phyloP scores from a whole-genome alignment of 1,284 basidiomycete species.

The Trichosporon sp. region DNA sequence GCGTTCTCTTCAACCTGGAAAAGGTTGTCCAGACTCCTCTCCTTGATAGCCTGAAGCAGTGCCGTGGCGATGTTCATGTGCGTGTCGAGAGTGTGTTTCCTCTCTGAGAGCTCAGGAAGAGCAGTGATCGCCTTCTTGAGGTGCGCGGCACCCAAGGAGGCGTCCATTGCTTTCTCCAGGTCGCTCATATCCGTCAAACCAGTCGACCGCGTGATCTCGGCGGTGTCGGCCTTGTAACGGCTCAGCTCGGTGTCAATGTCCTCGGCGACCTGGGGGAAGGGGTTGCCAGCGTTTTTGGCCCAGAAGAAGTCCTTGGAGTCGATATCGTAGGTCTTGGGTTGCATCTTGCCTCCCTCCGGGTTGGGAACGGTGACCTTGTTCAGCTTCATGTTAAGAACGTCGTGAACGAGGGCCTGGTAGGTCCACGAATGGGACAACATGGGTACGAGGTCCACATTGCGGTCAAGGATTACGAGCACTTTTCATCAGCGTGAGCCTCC shows the following conservation, averaged over 20 bases:
- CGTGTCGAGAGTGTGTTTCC: conserved; percentile 93
- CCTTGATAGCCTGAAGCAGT: conserved; percentile 91
- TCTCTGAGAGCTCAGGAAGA: conserved; percentile 92
- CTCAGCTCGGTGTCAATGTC: conserved; percentile 92
- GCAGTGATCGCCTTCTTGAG: conserved; percentile 97
- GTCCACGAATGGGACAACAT: conserved; percentile 98
- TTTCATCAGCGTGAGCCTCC: not conserved
- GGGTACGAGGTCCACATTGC: conserved; percentile 91
- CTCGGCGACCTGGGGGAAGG: conserved; percentile 97
- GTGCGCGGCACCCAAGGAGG: conserved; percentile 90
- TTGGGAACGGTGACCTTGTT: conserved; percentile 82
- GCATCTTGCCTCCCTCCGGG: conserved; percentile 56
- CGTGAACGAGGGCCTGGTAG: conserved; percentile 95
- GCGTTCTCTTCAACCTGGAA: conserved; percentile 95
- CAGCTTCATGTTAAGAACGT: conserved; percentile 94
- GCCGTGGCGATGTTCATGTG: conserved; percentile 99
- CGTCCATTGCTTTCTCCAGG: conserved; percentile 57
- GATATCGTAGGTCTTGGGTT: conserved; percentile 89
- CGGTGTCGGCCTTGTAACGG: conserved; percentile 92
- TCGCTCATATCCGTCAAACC: conserved; percentile 95
- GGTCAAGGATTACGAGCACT: conserved; percentile 90
- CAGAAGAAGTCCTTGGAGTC: conserved; percentile 99
- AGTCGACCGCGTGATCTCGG: conserved; percentile 92
- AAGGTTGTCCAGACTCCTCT: conserved; percentile 87
- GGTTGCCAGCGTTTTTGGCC: conserved; percentile 91